Conservation (phyloP, 2,329 filamentous ascomycete species). For the Graphilbum ipis-grandicollis region DNA sequence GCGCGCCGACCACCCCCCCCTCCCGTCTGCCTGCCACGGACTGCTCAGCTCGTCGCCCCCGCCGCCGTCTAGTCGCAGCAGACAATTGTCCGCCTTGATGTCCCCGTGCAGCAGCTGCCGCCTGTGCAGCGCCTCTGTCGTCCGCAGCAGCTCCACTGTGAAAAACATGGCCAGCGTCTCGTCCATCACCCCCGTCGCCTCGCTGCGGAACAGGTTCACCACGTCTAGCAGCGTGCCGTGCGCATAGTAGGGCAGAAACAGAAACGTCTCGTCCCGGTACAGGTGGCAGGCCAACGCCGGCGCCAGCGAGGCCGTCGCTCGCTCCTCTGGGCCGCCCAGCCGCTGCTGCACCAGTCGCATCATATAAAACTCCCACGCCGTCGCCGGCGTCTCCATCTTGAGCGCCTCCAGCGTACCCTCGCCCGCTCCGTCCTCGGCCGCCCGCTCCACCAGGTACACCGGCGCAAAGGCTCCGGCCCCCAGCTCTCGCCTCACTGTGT, state of each 20-base stretch:
- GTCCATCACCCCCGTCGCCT: slow-evolving; percentile 63
- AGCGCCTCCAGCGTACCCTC: slow-evolving; percentile 55
- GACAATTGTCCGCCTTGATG: slow-evolving; percentile 87
- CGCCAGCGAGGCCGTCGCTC: slow-evolving; percentile 62
- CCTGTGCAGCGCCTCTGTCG: slow-evolving; percentile 69
- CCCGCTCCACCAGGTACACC: slow-evolving; percentile 74
- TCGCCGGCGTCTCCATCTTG: slow-evolving; percentile 85
- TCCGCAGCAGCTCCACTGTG: slow-evolving; percentile 75
- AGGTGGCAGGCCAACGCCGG: slow-evolving; percentile 81
- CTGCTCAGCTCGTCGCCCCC: slow-evolving; percentile 27
- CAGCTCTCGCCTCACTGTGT: slow-evolving; percentile 68
- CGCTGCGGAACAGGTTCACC: slow-evolving; percentile 67
- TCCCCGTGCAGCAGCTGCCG: slow-evolving; percentile 78
- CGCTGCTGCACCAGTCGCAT: slow-evolving; percentile 68
- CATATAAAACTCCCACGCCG: slow-evolving; percentile 92
- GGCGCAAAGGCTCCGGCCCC: slow-evolving; percentile 90
- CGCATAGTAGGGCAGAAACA: slow-evolving; percentile 72
- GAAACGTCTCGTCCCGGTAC: slow-evolving; percentile 76
- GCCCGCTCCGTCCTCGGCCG: slow-evolving; percentile 19
- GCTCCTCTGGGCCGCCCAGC: slow-evolving; percentile 46
- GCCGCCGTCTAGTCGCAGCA: slow-evolving; percentile 49
- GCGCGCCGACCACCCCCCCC: slow-evolving; percentile 60
- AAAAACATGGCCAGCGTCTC: slow-evolving; percentile 93
- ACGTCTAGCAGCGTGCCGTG: slow-evolving; percentile 92
- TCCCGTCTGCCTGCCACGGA: slow-evolving; percentile 57